These are phyloP conservation scores for Penicillium sp. DNA, from an alignment of 2,329 filamentous ascomycete genomes.

Conservation along the genomic window DNA sequence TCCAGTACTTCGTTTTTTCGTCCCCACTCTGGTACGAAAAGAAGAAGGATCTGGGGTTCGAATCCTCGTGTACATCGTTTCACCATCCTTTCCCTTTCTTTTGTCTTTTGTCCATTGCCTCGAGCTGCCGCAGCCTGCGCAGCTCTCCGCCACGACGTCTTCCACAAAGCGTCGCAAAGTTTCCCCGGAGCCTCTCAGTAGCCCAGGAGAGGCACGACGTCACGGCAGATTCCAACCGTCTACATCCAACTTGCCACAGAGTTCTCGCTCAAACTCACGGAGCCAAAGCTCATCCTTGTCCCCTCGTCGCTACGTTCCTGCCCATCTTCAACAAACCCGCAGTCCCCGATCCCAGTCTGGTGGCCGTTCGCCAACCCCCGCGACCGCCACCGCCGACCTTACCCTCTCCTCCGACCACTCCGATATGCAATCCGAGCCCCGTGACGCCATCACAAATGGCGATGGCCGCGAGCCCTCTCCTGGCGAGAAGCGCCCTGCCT, in stretches of 20 bases:
- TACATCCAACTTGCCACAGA: conserved; percentile 22
- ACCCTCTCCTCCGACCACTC: conserved; percentile 49
- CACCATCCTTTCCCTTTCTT: not conserved
- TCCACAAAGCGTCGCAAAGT: conserved; percentile 52
- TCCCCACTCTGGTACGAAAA: not conserved
- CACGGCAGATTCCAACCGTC: conserved; percentile 32
- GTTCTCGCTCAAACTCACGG: conserved; percentile 26
- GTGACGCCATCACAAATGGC: conserved; percentile 23
- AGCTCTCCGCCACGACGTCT: conserved; percentile 53
- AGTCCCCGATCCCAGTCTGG: conserved; percentile 33
- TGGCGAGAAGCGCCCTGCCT: conserved; percentile 37
- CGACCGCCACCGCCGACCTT: conserved; percentile 55
- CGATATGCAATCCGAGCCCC: conserved; percentile 45
- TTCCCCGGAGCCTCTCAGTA: conserved; percentile 41
- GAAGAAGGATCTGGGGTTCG: not conserved
- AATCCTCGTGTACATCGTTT: not conserved
- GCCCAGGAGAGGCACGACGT: conserved; percentile 42
- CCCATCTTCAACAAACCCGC: conserved; percentile 56
- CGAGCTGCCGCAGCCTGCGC: conserved; percentile 49
- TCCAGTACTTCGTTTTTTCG: not conserved
- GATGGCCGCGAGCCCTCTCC: conserved; percentile 35
- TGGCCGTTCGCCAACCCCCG: conserved; percentile 44
- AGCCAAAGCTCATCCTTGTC: conserved; percentile 32
- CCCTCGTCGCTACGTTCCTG: conserved; percentile 53
- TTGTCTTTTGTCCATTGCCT: conserved; percentile 18